Conservation (phyloP, 2,329 filamentous ascomycete species). For the Monilinia fructigena region DNA sequence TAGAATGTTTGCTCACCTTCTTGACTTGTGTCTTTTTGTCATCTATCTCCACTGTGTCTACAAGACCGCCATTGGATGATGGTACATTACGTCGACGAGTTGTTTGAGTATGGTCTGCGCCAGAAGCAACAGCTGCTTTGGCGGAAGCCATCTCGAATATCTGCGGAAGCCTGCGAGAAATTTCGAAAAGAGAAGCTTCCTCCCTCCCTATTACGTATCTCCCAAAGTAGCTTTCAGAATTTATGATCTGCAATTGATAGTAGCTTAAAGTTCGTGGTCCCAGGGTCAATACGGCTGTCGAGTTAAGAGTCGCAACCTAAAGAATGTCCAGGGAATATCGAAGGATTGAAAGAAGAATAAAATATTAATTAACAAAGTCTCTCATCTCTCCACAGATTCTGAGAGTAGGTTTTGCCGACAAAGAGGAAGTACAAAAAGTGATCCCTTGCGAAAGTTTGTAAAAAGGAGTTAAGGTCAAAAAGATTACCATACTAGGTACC, state of each 20-base stretch:
- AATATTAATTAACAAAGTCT: conserved; percentile 33
- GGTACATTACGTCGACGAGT: conserved; percentile 56
- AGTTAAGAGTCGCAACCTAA: conserved; percentile 12
- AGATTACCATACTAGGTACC: conserved; percentile 7
- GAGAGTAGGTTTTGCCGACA: conserved; percentile 12
- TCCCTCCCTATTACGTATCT: conserved; percentile 3
- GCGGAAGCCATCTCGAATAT: conserved; percentile 41
- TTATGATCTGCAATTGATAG: conserved; percentile 9
- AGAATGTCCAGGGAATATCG: conserved; percentile 13
- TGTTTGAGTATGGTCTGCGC: conserved; percentile 55
- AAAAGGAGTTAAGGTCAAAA: conserved; percentile 20
- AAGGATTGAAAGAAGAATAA: conserved; percentile 7
- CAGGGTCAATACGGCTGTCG: conserved; percentile 12
- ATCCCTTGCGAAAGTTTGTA: conserved; percentile 22
- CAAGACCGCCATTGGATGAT: conserved; percentile 43
- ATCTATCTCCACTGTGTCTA: conserved; percentile 46
- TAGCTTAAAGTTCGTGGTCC: conserved; percentile 20
- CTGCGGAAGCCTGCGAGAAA: conserved; percentile 1
- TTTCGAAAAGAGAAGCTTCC: conserved; percentile 4
- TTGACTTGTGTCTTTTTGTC: conserved; percentile 59
- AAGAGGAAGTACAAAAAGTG: conserved; percentile 15
- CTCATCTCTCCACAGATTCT: conserved; percentile 35
- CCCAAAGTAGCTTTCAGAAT: conserved; percentile 3
- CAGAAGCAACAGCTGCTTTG: conserved; percentile 57
- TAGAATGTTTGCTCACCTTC: conserved; percentile 48